A percentile compares a stretch with the other conserved stretches of the same genome.
Conservation (phyloP, 2,329 filamentous ascomycete species). For the Arthrobotrys sinensis region DNA sequence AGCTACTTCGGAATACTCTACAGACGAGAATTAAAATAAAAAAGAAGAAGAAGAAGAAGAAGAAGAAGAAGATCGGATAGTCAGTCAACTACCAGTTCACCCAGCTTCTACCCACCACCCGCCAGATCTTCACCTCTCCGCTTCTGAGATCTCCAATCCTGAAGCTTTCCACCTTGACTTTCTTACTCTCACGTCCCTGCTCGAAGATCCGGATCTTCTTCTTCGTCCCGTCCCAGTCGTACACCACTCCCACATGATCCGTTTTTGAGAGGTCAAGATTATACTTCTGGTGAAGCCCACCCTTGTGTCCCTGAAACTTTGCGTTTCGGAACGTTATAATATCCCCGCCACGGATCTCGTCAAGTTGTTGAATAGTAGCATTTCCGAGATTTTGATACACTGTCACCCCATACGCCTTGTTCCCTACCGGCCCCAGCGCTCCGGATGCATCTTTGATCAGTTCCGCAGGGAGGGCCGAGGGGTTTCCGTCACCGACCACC, state of each 20-base stretch:
- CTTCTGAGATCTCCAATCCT: slow-evolving; percentile 91
- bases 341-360: slow-evolving; percentile 93
- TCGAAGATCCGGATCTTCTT: slow-evolving; percentile 98
- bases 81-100: slow-evolving; percentile 81
- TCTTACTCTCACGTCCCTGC: slow-evolving; percentile 92
- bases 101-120: slow-evolving; percentile 92
- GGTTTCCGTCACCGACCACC: slow-evolving; percentile 86
- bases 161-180: slow-evolving; percentile 94
- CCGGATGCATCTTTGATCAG: slow-evolving; percentile 81
- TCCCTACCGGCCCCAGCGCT: slow-evolving; percentile 87
- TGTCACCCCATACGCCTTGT: slow-evolving; percentile 87
- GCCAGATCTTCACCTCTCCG: slow-evolving; percentile 97
- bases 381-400: slow-evolving; percentile 97
- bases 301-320: slow-evolving; percentile 94
- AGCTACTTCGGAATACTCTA: neutral
- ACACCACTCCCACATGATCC: slow-evolving; percentile 89
- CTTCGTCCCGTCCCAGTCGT: slow-evolving; percentile 98
- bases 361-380: slow-evolving; percentile 87
- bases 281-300: slow-evolving; percentile 96
- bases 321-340: slow-evolving; percentile 94
- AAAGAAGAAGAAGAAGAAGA: neutral
- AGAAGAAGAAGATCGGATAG: neutral
- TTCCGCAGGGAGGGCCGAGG: slow-evolving; percentile 82
- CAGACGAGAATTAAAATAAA: neutral
- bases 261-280: slow-evolving; percentile 85